phyloP scores from a whole-genome alignment of 2,329 filamentous ascomycete species.

The Pestalotiopsis sp. region DNA sequence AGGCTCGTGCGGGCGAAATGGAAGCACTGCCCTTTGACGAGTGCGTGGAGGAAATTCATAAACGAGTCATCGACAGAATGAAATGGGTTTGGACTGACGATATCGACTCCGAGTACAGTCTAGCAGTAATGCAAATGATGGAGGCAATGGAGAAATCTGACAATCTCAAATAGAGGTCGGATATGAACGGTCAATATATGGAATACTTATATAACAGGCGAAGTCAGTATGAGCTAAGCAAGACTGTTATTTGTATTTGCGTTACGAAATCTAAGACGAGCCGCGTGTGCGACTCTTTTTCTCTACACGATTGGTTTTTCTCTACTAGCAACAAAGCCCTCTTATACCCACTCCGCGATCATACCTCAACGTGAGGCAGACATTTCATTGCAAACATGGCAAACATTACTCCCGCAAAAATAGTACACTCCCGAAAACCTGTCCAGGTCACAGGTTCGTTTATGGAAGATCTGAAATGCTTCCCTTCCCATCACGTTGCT shows the following conservation, averaged over 20 bases:
- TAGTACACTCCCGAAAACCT: too few relatives aligned
- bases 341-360: too few relatives aligned
- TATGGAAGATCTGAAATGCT: background rate
- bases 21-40: slow-evolving; percentile 37
- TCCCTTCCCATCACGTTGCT: background rate
- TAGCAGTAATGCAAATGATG: background rate
- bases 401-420: too few relatives aligned
- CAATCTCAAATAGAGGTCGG: background rate
- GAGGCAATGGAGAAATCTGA: background rate
- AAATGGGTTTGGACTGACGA: slow-evolving; percentile 37
- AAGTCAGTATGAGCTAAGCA: too few relatives aligned
- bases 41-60: slow-evolving; percentile 33
- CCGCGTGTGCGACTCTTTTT: too few relatives aligned
- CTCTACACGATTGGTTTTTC: too few relatives aligned
- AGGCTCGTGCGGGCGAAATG: slow-evolving; percentile 38
- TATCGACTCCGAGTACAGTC: slow-evolving; percentile 27
- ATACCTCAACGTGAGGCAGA: too few relatives aligned
- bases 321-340: too few relatives aligned
- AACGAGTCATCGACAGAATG: slow-evolving; percentile 30
- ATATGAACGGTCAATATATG: background rate
- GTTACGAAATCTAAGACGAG: too few relatives aligned
- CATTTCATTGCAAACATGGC: too few relatives aligned
- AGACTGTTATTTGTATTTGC: too few relatives aligned
- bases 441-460: background rate
- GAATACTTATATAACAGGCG: too few relatives aligned